Percentiles rank a stretch among this genome's conserved stretches.
phyloP scores from a whole-genome alignment of 306 rosid species.

The Quercus rubra region DNA sequence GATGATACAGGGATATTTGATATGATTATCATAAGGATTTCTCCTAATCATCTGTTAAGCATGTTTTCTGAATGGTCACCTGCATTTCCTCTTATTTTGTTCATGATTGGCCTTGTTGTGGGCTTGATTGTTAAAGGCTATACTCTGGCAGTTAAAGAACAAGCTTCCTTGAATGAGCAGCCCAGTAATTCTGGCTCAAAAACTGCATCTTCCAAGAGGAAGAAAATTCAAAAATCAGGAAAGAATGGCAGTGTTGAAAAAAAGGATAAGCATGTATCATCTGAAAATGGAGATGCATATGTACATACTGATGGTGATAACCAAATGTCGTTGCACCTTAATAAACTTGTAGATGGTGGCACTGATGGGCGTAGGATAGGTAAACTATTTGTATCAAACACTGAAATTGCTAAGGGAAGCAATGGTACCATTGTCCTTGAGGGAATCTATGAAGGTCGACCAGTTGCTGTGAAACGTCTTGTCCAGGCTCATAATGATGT shows the following conservation, averaged over 20 bases:
- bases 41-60: not conserved
- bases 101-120: slow-evolving; percentile 24
- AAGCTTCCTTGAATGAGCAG: slow-evolving; percentile 20
- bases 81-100: slow-evolving; percentile 20
- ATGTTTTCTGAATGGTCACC: slow-evolving; percentile 20
- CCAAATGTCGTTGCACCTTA: slow-evolving; percentile 21
- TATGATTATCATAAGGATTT: slow-evolving; percentile 4
- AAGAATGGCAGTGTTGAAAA: slow-evolving; percentile 28
- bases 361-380: slow-evolving; percentile 60
- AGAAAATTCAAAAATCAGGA: slow-evolving; percentile 39
- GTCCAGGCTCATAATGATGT: slow-evolving; percentile 69
- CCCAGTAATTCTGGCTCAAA: slow-evolving; percentile 31
- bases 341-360: slow-evolving; percentile 34
- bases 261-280: slow-evolving; percentile 20
- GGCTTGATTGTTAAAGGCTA: slow-evolving; percentile 19
- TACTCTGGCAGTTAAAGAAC: slow-evolving; percentile 18
- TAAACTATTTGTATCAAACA: slow-evolving; percentile 54
- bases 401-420: slow-evolving; percentile 83
- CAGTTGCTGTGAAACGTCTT: slow-evolving; percentile 87
- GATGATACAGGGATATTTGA: slow-evolving; percentile 22
- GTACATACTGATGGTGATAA: slow-evolving; percentile 5
- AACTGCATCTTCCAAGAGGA: slow-evolving; percentile 43
- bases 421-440: slow-evolving; percentile 79
- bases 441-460: slow-evolving; percentile 72
- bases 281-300: slow-evolving; percentile 34